These are phyloP conservation scores for Cutaneotrichosporon arboriforme DNA, from an alignment of 1,284 basidiomycete species.

Conservation along the genomic window DNA sequence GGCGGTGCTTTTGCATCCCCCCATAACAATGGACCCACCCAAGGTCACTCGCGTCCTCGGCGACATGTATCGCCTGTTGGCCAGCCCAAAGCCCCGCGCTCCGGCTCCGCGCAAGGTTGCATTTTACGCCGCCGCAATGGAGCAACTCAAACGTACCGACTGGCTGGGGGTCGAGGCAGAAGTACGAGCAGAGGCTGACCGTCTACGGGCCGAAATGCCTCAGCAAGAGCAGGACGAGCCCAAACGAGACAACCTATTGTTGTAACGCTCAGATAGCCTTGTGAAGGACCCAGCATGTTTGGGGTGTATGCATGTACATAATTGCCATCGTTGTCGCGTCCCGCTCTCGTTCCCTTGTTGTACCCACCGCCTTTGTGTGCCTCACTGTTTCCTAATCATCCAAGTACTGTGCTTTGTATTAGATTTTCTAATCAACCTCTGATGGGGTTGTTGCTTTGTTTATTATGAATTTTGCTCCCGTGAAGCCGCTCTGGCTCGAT, in stretches of 20 bases:
- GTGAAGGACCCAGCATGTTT: too few species aligned
- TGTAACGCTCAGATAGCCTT: not conserved
- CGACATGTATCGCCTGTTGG: conserved; percentile 29
- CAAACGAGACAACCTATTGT: not conserved
- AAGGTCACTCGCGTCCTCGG: conserved; percentile 23
- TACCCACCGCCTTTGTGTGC: too few species aligned
- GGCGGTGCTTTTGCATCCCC: conserved; percentile 30
- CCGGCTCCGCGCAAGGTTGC: conserved; percentile 32
- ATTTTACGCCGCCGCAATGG: conserved; percentile 37
- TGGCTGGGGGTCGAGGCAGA: conserved; percentile 35
- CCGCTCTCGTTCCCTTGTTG: too few species aligned
- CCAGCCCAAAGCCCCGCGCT: conserved; percentile 8
- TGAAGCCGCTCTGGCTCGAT: too few species aligned
- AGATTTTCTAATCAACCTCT: too few species aligned
- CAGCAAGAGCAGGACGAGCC: not conserved
- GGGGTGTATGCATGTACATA: too few species aligned
- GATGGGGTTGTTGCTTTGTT: too few species aligned
- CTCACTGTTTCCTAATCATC: too few species aligned
- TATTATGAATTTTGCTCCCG: too few species aligned
- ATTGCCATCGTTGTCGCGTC: too few species aligned
- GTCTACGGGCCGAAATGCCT: conserved; percentile 12
- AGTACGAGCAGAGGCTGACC: conserved; percentile 22
- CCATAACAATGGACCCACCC: conserved; percentile 27
- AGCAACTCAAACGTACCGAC: conserved; percentile 21
- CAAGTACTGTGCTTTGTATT: too few species aligned